Evolutionary conservation across 1,139 yeast genomes (phyloP).

Genomic region (Blastobotrys proliferans): DNA sequence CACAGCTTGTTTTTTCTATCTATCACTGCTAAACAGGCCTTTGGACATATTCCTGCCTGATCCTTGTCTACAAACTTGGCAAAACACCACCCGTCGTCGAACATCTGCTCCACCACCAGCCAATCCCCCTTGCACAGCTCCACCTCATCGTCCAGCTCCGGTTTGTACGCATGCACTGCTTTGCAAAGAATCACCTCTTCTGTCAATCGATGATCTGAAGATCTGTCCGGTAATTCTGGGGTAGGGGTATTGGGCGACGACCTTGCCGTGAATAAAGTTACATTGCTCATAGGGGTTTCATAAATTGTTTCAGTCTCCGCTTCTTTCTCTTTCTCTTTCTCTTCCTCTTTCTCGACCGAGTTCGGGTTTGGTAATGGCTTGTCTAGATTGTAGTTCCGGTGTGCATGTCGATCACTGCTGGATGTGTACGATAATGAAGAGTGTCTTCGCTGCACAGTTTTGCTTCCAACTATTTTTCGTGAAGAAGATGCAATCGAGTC

Average conservation of each 20-base stretch:
- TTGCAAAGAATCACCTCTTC: conserved; percentile 19
- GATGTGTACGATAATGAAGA: no score
- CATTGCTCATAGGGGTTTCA: conserved; percentile 1
- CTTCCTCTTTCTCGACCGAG: no score
- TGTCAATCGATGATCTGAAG: background rate
- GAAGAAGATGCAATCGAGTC: no score
- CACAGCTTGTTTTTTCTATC: background rate
- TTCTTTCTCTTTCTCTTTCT: no score
- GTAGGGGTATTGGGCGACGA: no score
- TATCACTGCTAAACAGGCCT: conserved; percentile 23
- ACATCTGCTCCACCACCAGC: conserved; percentile 32
- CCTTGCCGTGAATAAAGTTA: conserved; percentile 3
- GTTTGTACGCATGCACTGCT: conserved; percentile 30
- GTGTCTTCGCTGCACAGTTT: no score
- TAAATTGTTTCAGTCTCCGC: no score
- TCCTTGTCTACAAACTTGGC: conserved; percentile 21
- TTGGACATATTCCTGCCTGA: conserved; percentile 32
- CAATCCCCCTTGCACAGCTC: conserved; percentile 31
- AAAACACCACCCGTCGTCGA: conserved; percentile 40
- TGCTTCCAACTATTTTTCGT: no score
- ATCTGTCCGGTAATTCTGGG: conserved; percentile 1
- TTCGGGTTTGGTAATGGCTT: no score
- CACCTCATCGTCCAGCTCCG: conserved; percentile 36
- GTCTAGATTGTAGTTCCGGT: no score
- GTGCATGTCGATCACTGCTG: no score